Evolutionary conservation across 2,329 filamentous ascomycete species (phyloP), one percentile per base, ranked within the genome.

Genomic region (Claviceps spartinae): DNA sequence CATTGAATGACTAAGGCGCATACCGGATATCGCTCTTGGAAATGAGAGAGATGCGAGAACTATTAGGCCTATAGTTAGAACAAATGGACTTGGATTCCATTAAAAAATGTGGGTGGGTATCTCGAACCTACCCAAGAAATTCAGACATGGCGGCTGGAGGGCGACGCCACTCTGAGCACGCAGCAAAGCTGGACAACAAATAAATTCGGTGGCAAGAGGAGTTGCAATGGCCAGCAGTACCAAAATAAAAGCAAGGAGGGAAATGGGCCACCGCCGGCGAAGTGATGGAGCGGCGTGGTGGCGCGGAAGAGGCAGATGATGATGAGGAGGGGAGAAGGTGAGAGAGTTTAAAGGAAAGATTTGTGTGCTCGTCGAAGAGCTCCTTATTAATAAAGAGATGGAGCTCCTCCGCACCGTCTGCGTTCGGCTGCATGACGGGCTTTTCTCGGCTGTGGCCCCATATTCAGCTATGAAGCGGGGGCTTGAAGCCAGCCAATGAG

Each of bases 11-110:
- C 49, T 54, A 50, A 38, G 54, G 51, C 57, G 71, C 82, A 65
- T 78, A 95, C 87, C 90, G 87, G 72, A 96, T 95, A 73, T 95
- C 89, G 71, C 88, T 95, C 76, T 91, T 94, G 56, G 90, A 96
- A 71, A 96, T 93, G 73, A 96, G 82, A 57, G 89, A 95, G 76
- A 96, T 96, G 68, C 86, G 85, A 72, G 90, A 87, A 72, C 88
- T 90, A 70, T 61, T 13, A 11, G 14, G 49, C 43, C 8, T 7
- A n/a, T 24, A 9, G 36, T 47, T n/a, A 49, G 54, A 40, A 16
- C 22, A 20, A 3, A 45, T 9, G 18, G 18, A 20, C 18, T 7
- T 16, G 18, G 5, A 26, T 3, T 14, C 5, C 18, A 41, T 11
- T n/a, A 16, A 5, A n/a, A 14, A 14, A n/a, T 4, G 44, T 18